Percentiles rank a stretch among this genome's conserved stretches.
Evolutionary conservation across 257 asterid species (phyloP).

Genomic region (Leptodermis oblonga): DNA sequence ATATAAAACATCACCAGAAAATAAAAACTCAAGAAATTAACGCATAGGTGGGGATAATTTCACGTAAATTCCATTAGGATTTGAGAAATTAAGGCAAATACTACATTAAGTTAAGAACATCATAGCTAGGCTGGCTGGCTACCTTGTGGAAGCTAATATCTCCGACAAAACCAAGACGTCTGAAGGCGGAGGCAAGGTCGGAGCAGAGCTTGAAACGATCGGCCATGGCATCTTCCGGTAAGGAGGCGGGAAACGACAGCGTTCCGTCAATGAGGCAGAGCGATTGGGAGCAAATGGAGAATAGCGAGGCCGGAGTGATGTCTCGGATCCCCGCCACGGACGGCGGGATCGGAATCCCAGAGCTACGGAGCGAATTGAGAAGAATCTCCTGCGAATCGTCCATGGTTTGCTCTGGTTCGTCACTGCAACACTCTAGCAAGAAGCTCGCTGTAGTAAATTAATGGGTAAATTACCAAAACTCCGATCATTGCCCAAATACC

Average conservation of each 20-base stretch:
- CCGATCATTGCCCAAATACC: too few species aligned
- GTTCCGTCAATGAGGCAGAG: slow-evolving; percentile 35
- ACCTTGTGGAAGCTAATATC: slow-evolving; percentile 66
- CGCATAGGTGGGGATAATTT: background rate
- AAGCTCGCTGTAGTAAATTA: background rate
- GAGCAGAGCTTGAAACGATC: slow-evolving; percentile 48
- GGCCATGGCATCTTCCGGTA: slow-evolving; percentile 48
- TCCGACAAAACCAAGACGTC: slow-evolving; percentile 41
- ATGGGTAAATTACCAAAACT: too few species aligned
- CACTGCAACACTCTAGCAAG: background rate
- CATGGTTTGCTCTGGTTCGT: slow-evolving; percentile 28
- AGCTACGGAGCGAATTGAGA: slow-evolving; percentile 42
- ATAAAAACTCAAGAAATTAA: background rate
- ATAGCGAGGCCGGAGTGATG: slow-evolving; percentile 42
- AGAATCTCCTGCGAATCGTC: slow-evolving; percentile 60
- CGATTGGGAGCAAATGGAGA: slow-evolving; percentile 43
- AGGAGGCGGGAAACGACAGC: slow-evolving; percentile 35
- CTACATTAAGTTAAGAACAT: background rate
- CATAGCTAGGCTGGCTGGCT: too few species aligned
- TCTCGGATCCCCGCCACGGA: slow-evolving; percentile 41
- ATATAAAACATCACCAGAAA: background rate
- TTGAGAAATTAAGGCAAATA: too few species aligned
- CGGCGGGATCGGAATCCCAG: slow-evolving; percentile 50
- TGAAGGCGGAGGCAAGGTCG: slow-evolving; percentile 48
- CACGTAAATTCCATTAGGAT: background rate